Evolutionary conservation across 345 rosid species (phyloP).

Genomic region (Carallia brachiata): DNA sequence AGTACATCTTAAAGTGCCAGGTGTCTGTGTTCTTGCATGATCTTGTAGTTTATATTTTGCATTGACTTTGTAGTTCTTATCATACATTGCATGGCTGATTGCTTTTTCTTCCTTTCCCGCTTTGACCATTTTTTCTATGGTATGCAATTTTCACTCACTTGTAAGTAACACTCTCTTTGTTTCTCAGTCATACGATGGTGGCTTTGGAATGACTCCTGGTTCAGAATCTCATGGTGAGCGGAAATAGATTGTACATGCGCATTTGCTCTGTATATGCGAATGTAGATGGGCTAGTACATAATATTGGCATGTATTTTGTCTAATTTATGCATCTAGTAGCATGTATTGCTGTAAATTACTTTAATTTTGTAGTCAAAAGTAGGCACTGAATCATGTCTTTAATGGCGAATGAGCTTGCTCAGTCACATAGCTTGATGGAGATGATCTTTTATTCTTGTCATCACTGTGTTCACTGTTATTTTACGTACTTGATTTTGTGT

Average conservation of each 20-base stretch:
- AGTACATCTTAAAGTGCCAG: conserved; percentile 77
- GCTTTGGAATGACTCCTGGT: conserved; percentile 92
- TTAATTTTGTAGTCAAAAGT: too few relatives aligned
- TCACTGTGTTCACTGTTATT: not conserved
- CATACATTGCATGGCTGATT: not conserved
- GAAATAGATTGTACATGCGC: conserved; percentile 10
- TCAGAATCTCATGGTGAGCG: conserved; percentile 96
- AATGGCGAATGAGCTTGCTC: too few relatives aligned
- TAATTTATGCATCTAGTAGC: not conserved
- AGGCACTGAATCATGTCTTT: too few relatives aligned
- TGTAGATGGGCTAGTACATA: not conserved
- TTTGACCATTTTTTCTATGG: not conserved
- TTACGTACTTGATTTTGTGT: conserved; percentile 14
- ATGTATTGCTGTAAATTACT: too few relatives aligned
- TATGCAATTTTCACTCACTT: conserved; percentile 7
- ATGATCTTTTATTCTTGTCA: not conserved
- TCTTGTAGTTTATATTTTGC: conserved; percentile 10
- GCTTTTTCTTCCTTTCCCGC: too few relatives aligned
- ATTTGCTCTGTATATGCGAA: not conserved
- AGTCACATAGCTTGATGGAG: too few relatives aligned
- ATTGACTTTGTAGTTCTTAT: conserved; percentile 1
- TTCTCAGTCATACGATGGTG: conserved; percentile 91
- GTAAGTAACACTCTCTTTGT: conserved; percentile 19
- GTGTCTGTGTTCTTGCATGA: conserved; percentile 25
- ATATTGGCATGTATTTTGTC: not conserved